Conservation (phyloP, 2,329 filamentous ascomycete genomes). For the Calonectria pauciramosa region DNA sequence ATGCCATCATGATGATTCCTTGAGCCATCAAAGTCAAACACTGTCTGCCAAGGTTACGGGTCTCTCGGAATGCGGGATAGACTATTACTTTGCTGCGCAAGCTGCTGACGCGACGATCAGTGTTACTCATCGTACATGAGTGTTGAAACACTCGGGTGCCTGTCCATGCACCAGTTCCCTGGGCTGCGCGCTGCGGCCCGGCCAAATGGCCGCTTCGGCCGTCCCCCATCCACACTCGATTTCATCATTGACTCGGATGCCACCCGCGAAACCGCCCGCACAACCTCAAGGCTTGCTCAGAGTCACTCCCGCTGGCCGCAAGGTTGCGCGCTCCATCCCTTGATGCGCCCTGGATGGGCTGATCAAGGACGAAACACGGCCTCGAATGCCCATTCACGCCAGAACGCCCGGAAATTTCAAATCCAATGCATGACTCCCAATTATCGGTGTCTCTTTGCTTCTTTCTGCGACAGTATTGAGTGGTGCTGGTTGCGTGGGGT, state of each 20-base stretch:
- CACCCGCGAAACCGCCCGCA: neutral
- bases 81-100: neutral
- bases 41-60: conserved; percentile 1
- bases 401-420: neutral
- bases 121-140: conserved; percentile 10
- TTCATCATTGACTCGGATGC: conserved; percentile 23
- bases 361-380: neutral
- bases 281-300: too few relatives aligned
- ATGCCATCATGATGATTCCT: neutral
- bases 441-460: conserved; percentile 11
- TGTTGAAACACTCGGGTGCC: conserved; percentile 19
- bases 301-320: neutral
- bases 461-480: conserved; percentile 8
- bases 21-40: conserved; percentile 6
- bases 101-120: neutral
- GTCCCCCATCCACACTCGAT: neutral
- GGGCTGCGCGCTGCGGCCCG: neutral
- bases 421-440: conserved; percentile 10
- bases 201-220: neutral
- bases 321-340: conserved; percentile 2
- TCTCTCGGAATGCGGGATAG: neutral
- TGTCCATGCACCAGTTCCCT: conserved; percentile 6
- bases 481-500: conserved; percentile 4
- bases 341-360: neutral
- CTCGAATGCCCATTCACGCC: neutral